Evolutionary conservation across 306 rosid species (phyloP), one percentile per base, ranked within the genome.

Genomic region (Casuarina cunninghamiana): DNA sequence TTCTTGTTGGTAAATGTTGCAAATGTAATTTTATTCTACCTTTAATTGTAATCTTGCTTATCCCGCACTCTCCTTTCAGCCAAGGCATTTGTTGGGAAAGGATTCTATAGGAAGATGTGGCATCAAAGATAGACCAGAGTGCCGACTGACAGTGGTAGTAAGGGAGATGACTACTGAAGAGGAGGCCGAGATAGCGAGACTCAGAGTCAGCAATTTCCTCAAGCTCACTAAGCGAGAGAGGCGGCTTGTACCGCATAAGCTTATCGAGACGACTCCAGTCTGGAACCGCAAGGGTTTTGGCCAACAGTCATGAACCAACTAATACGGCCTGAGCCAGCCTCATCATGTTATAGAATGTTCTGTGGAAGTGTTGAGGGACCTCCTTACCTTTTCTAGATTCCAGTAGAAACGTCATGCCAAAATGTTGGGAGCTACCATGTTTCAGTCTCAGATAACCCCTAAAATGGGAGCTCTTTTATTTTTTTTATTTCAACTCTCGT

Each of bases 41-140:
- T 65, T 66, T 68, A 66, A 45, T 71, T 77, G 55, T 49, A 19
- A 42, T 71, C 62, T 73, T 83, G 51, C 81, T 84, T 79, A 75
- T 62, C 60, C 53, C 5, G n/a, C 15, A 2, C 53, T 57, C 72
- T 68, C 43, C 55, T 82, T 80, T 74, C 80, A 94, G 98, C 90
- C 11, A 97, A 92, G 85, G 96, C 98, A 71, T 92, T 89, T 83
- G 89, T 92, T 53, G 97, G 98, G 53, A 94, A 94, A 80, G 98
- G 97, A 17, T 72, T 62, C 73, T 50, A 88, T 54, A 86, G 88
- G 87, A 53, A 84, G 48, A 66, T 32, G 62, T 55, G 96, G 96
- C 67, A 4, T 88, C 12, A 86, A 21, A 81, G 69, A 76, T 80
- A 87, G 83, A 78, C 89, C 96, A 12, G 96, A 89, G 80, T 94